phyloP scores from a whole-genome alignment of 768 basidiomycete genomes.

The Artomyces pyxidatus region DNA sequence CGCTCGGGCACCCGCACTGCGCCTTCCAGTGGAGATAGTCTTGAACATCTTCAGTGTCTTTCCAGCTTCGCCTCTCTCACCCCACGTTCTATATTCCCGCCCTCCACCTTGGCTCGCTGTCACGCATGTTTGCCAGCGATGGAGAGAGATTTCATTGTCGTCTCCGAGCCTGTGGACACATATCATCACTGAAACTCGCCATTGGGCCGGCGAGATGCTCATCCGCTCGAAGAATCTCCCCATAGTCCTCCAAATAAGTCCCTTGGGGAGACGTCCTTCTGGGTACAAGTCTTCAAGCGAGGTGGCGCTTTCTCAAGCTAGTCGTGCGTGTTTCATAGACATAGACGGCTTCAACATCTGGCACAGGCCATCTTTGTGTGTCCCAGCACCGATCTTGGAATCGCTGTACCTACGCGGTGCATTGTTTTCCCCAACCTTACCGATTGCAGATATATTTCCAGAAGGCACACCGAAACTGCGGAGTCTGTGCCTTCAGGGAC shows the following conservation, averaged over 20 bases:
- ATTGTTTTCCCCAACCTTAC: neutral
- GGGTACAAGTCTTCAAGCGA: constrained; percentile 1
- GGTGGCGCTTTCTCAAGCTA: constrained; percentile 5
- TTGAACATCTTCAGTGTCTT: constrained; percentile 9
- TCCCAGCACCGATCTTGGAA: constrained; percentile 6
- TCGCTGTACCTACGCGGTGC: constrained; percentile 8
- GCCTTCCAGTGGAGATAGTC: constrained; percentile 12
- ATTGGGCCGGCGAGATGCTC: constrained; percentile 11
- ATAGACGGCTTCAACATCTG: neutral
- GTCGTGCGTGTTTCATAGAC: constrained; percentile 8
- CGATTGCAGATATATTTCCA: constrained; percentile 1
- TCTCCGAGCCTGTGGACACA: constrained; percentile 11
- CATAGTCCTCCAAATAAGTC: constrained; percentile 9
- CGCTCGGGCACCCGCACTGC: constrained; percentile 6
- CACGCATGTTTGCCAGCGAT: constrained; percentile 13
- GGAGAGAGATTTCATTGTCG: constrained; percentile 6
- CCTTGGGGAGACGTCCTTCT: neutral
- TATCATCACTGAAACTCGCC: constrained; percentile 7
- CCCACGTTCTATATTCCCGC: constrained; percentile 7
- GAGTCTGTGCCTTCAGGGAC: constrained; percentile 5
- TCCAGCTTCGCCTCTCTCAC: constrained; percentile 6
- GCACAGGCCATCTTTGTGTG: constrained; percentile 5
- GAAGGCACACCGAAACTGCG: constrained; percentile 6
- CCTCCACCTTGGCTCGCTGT: constrained; percentile 11
- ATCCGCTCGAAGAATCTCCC: constrained; percentile 9